phyloP scores from a whole-genome alignment of 2,329 filamentous ascomycete genomes.

The Kalaharituber pfeilii region DNA sequence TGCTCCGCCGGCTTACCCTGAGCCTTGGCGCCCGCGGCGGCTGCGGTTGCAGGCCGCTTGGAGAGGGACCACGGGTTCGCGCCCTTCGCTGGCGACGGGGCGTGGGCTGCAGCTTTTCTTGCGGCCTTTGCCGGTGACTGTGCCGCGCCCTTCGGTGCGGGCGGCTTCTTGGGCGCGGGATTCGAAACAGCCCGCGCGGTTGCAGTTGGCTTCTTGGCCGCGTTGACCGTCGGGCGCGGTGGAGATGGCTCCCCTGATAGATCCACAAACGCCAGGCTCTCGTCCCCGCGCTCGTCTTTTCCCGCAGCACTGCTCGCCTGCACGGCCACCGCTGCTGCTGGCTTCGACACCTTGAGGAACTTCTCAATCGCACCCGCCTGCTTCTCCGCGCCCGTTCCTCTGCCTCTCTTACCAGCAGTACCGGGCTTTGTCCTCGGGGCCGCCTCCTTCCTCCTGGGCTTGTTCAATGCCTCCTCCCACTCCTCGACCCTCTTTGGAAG shows the following conservation, averaged over 20 bases:
- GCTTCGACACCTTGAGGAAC: neutral
- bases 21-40: neutral
- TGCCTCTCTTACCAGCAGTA: conserved; percentile 9
- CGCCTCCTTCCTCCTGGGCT: conserved; percentile 4
- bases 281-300: too few species aligned
- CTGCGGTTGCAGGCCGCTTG: neutral
- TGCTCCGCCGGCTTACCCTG: neutral
- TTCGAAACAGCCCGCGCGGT: too few species aligned
- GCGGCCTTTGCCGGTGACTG: too few species aligned
- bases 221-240: too few species aligned
- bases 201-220: too few species aligned
- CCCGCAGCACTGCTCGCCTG: too few species aligned
- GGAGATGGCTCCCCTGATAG: too few species aligned
- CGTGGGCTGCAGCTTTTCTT: too few species aligned
- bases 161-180: too few species aligned
- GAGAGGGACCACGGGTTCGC: neutral
- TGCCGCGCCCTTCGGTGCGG: too few species aligned
- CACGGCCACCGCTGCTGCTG: neutral
- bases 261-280: too few species aligned
- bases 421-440: conserved; percentile 5
- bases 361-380: conserved; percentile 3
- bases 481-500: neutral
- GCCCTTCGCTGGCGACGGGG: neutral
- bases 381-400: conserved; percentile 6
- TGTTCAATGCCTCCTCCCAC: conserved; percentile 10